Percentiles rank a stretch among this genome's conserved stretches.
phyloP scores from a whole-genome alignment of 768 basidiomycete genomes.

The Lentinula aciculospora region DNA sequence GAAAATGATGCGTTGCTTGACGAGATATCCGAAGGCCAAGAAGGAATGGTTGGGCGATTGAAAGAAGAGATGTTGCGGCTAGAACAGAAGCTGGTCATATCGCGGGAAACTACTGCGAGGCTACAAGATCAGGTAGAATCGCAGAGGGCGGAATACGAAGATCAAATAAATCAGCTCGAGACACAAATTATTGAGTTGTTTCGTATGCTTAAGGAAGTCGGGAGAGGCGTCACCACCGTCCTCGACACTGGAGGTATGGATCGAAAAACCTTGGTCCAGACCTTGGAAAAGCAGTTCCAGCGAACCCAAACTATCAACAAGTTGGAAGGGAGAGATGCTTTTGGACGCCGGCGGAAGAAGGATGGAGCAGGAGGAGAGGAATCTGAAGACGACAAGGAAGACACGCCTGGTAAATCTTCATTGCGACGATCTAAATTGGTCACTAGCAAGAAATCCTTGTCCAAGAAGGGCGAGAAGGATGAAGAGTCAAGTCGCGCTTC shows the following conservation, averaged over 20 bases:
- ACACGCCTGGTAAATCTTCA: constrained; percentile 53
- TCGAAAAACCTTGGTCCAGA: constrained; percentile 73
- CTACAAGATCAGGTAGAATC: constrained; percentile 73
- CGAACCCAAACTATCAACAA: constrained; percentile 80
- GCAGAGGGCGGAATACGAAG: constrained; percentile 78
- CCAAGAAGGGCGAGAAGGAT: constrained; percentile 25
- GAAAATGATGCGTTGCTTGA: constrained; percentile 83
- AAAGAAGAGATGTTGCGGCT: constrained; percentile 63
- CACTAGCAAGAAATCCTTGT: constrained; percentile 23
- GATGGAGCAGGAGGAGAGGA: constrained; percentile 7
- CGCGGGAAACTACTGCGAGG: constrained; percentile 70
- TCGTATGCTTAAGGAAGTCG: constrained; percentile 85
- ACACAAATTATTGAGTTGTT: constrained; percentile 92
- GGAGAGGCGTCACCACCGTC: constrained; percentile 70
- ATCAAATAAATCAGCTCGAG: constrained; percentile 83
- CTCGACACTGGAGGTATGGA: constrained; percentile 69
- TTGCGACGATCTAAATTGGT: constrained; percentile 27
- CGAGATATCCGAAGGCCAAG: constrained; percentile 74
- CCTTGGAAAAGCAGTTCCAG: constrained; percentile 78
- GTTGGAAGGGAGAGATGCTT: constrained; percentile 63
- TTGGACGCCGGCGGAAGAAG: constrained; percentile 17
- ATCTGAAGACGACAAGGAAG: constrained; percentile 33
- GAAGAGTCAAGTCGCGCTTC: constrained; percentile 58
- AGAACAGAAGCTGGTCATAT: constrained; percentile 75
- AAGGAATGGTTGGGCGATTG: constrained; percentile 79